These are phyloP conservation scores for Paraleonurus japonicus DNA, from an alignment of 257 asterid genomes.

Conservation along the genomic window DNA sequence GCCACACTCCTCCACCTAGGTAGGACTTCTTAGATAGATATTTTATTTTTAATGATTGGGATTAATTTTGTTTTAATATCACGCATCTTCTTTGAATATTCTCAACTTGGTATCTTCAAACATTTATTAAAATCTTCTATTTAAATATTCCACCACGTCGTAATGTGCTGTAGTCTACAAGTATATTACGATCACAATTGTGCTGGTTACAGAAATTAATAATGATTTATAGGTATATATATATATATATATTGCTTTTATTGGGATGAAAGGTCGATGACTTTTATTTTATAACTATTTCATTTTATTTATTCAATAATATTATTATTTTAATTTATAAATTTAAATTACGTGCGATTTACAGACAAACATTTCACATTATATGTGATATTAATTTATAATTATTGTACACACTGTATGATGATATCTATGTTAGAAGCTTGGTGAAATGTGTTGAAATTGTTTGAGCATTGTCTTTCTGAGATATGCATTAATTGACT, in stretches of 20 bases:
- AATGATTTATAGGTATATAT: neutral
- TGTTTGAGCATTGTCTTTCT: too few species aligned
- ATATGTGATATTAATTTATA: too few species aligned
- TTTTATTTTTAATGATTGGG: neutral
- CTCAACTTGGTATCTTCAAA: conserved; percentile 12
- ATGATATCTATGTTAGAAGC: too few species aligned
- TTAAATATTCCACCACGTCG: neutral
- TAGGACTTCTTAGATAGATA: conserved; percentile 14
- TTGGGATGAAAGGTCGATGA: conserved; percentile 23
- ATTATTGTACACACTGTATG: too few species aligned
- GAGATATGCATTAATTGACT: too few species aligned
- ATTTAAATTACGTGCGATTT: too few species aligned
- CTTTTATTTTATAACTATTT: too few species aligned
- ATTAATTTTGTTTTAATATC: neutral
- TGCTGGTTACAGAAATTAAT: neutral
- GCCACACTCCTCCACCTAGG: conserved; percentile 29
- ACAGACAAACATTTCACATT: too few species aligned
- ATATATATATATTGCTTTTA: too few species aligned
- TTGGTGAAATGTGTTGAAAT: too few species aligned
- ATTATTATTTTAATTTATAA: too few species aligned
- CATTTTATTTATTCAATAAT: too few species aligned
- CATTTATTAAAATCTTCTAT: neutral
- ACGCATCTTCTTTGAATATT: conserved; percentile 31
- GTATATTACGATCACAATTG: neutral
- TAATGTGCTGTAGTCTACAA: neutral